Percentiles rank a stretch among this genome's conserved stretches.
phyloP scores from a whole-genome alignment of 1,284 basidiomycete species.

The Fomitiporia mediterranea region DNA sequence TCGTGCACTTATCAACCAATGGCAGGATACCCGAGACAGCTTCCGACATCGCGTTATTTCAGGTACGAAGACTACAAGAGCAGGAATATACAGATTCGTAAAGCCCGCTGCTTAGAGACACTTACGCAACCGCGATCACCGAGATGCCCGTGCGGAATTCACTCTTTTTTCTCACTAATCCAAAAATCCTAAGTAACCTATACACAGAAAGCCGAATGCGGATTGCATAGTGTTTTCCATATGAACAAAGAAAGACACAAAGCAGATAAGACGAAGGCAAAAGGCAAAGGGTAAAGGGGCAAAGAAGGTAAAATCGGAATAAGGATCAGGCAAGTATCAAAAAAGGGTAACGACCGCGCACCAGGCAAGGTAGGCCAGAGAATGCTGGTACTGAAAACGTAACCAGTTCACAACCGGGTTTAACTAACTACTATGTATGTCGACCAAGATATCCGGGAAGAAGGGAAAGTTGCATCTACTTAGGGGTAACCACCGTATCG shows the following conservation, averaged over 20 bases:
- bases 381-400: background rate
- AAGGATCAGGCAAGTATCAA: too few species aligned
- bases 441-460: background rate
- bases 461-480: background rate
- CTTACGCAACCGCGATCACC: background rate
- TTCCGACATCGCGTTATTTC: too few species aligned
- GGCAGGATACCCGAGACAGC: too few species aligned
- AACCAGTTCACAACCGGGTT: background rate
- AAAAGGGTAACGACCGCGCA: slow-evolving; percentile 5
- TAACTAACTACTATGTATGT: background rate
- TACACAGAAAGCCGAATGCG: too few species aligned
- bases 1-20: too few species aligned
- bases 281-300: background rate
- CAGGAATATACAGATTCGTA: too few species aligned
- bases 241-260: background rate
- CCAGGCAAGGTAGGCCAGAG: slow-evolving; percentile 11
- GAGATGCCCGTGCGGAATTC: background rate
- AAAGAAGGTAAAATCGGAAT: too few species aligned
- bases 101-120: slow-evolving; percentile 2
- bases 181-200: too few species aligned
- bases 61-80: too few species aligned
- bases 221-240: background rate
- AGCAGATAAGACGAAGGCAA: background rate
- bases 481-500: slow-evolving; percentile 4
- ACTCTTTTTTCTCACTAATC: background rate